Evolutionary conservation across 2,329 filamentous ascomycete genomes (phyloP).

Genomic region (Penicillium brevicompactum): DNA sequence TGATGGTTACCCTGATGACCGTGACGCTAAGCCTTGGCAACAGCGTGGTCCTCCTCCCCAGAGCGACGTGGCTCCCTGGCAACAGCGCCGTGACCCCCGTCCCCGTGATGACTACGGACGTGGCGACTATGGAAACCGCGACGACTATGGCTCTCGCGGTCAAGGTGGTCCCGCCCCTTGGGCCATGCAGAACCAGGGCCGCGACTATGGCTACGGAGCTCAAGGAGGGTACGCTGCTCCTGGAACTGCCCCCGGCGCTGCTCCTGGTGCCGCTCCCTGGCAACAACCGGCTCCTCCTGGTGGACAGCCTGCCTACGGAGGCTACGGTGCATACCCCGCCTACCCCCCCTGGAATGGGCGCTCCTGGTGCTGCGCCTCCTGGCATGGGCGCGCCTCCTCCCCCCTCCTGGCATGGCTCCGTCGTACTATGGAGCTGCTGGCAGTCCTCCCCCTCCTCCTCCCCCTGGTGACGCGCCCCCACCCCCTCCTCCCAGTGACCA

Average conservation of each 20-base stretch:
- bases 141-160: slow-evolving; percentile 48
- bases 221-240: slow-evolving; percentile 45
- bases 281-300: slow-evolving; percentile 58
- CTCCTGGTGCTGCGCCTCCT: slow-evolving; percentile 55
- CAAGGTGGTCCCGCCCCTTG: slow-evolving; percentile 39
- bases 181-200: slow-evolving; percentile 42
- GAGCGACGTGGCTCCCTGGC: slow-evolving; percentile 82
- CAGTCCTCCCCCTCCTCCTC: slow-evolving; percentile 45
- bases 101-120: slow-evolving; percentile 48
- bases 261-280: slow-evolving; percentile 57
- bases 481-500: slow-evolving; percentile 56
- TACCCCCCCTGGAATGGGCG: slow-evolving; percentile 50
- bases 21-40: slow-evolving; percentile 84
- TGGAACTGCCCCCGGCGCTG: slow-evolving; percentile 46
- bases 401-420: slow-evolving; percentile 48
- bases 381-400: slow-evolving; percentile 45
- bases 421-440: slow-evolving; percentile 43
- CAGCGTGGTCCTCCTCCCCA: slow-evolving; percentile 70
- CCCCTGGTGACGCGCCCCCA: slow-evolving; percentile 42
- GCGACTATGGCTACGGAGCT: slow-evolving; percentile 46
- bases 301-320: slow-evolving; percentile 55
- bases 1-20: slow-evolving; percentile 38
- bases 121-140: neutral
- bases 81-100: slow-evolving; percentile 58
- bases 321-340: slow-evolving; percentile 57